A percentile compares a stretch with the other conserved stretches of the same genome.
phyloP scores from a whole-genome alignment of 1,139 yeast species.

The Lodderomyces oxycetoniae region DNA sequence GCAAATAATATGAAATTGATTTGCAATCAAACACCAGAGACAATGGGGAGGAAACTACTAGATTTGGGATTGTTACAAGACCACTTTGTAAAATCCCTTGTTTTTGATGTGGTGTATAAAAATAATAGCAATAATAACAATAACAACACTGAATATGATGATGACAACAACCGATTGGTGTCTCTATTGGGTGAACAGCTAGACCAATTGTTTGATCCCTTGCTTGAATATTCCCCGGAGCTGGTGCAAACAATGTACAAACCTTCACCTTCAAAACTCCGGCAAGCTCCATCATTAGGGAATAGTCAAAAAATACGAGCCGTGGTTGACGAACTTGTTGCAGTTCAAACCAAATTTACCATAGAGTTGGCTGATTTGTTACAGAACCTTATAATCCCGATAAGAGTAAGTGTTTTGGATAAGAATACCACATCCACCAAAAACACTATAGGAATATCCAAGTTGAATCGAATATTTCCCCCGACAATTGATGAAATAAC shows the following conservation, averaged over 20 bases:
- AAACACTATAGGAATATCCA: slow-evolving; percentile 43
- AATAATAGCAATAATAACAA: slow-evolving; percentile 30
- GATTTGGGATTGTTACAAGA: slow-evolving; percentile 58
- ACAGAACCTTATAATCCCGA: slow-evolving; percentile 74
- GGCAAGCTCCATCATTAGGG: no score
- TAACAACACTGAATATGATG: slow-evolving; percentile 16
- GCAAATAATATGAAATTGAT: slow-evolving; percentile 60
- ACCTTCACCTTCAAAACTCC: slow-evolving; percentile 26
- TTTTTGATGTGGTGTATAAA: slow-evolving; percentile 73
- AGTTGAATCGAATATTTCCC: slow-evolving; percentile 76
- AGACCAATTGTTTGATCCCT: slow-evolving; percentile 79
- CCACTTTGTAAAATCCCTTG: slow-evolving; percentile 49
- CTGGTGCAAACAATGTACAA: slow-evolving; percentile 64
- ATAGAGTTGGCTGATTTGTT: slow-evolving; percentile 65
- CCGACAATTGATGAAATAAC: slow-evolving; percentile 94
- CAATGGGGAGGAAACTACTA: slow-evolving; percentile 49
- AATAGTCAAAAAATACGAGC: slow-evolving; percentile 28
- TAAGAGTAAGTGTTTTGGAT: slow-evolving; percentile 62
- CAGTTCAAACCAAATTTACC: slow-evolving; percentile 71
- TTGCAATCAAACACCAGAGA: slow-evolving; percentile 42
- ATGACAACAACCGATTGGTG: slow-evolving; percentile 76
- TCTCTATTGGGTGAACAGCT: slow-evolving; percentile 75
- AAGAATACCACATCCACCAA: slow-evolving; percentile 23
- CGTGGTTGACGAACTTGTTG: slow-evolving; percentile 61
- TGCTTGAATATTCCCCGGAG: slow-evolving; percentile 89